These are phyloP conservation scores for Pseudodiploospora longispora DNA, from an alignment of 2,329 filamentous ascomycete genomes.

Conservation along the genomic window DNA sequence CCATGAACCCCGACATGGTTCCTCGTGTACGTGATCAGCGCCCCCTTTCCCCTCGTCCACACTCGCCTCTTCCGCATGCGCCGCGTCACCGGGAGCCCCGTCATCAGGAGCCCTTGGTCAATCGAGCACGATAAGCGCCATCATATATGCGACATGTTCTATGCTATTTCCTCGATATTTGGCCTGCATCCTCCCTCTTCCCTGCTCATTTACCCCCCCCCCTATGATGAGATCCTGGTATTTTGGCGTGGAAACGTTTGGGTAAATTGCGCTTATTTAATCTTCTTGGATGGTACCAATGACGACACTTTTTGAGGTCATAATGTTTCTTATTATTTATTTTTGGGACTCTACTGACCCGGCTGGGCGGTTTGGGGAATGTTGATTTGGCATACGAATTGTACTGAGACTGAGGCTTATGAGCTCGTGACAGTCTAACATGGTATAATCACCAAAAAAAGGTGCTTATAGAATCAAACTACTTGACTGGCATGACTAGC, in stretches of 20 bases:
- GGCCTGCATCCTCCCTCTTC: background rate
- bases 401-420: too few species aligned
- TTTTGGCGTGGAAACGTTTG: constrained; percentile 1
- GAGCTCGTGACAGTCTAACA: too few species aligned
- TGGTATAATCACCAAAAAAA: too few species aligned
- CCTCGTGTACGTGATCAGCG: background rate
- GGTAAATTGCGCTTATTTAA: constrained; percentile 1
- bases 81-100: constrained; percentile 3
- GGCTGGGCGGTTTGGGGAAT: too few species aligned
- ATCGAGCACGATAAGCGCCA: constrained; percentile 16
- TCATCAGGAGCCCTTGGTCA: constrained; percentile 21
- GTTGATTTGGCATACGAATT: too few species aligned
- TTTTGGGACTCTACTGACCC: background rate
- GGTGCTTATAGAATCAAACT: too few species aligned
- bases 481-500: too few species aligned
- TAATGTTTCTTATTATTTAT: background rate
- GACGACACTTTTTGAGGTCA: background rate
- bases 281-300: background rate
- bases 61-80: too few species aligned
- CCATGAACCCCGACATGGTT: background rate
- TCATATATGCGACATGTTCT: background rate
- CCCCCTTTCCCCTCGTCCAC: background rate
- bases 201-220: background rate
- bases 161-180: background rate
- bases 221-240: constrained; percentile 5